Evolutionary conservation across 768 basidiomycete species (phyloP).

Genomic region (Suillus paluster): DNA sequence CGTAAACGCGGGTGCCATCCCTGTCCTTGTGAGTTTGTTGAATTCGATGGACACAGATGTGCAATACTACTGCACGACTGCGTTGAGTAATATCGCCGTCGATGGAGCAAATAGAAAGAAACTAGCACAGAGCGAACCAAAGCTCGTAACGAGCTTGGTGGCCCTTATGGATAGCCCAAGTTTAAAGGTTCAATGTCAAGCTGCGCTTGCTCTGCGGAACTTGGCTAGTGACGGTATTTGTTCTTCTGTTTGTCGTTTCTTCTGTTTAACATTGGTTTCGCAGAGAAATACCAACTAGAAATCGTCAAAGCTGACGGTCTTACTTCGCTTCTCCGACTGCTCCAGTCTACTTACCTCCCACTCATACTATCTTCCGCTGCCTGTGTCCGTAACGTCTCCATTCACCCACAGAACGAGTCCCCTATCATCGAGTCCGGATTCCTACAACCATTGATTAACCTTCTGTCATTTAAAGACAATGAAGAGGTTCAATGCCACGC

Average conservation of each 20-base stretch:
- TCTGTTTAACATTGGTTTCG: slow-evolving; percentile 4
- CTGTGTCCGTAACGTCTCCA: slow-evolving; percentile 98
- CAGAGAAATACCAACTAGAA: slow-evolving; percentile 98
- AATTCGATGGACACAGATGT: slow-evolving; percentile 99
- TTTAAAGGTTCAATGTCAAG: slow-evolving; percentile 98
- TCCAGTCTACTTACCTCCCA: slow-evolving; percentile 96
- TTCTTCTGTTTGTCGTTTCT: slow-evolving; percentile 19
- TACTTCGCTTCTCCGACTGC: slow-evolving; percentile 86
- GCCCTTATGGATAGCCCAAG: slow-evolving; percentile 96
- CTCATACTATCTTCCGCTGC: slow-evolving; percentile 98
- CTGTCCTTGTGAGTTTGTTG: slow-evolving; percentile 91
- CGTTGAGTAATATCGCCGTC: slow-evolving; percentile 97
- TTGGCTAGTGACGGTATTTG: slow-evolving; percentile 90
- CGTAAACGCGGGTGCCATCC: slow-evolving; percentile 97
- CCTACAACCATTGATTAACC: slow-evolving; percentile 92
- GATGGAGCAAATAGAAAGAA: slow-evolving; percentile 96
- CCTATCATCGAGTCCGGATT: slow-evolving; percentile 99
- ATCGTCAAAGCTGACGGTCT: slow-evolving; percentile 97
- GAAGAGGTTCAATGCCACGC: slow-evolving; percentile 99
- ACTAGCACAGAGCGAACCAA: slow-evolving; percentile 91
- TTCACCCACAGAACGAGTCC: slow-evolving; percentile 97
- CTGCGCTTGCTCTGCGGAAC: slow-evolving; percentile 93
- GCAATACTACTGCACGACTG: slow-evolving; percentile 99
- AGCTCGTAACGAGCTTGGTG: slow-evolving; percentile 91
- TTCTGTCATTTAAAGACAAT: slow-evolving; percentile 98